phyloP scores from a whole-genome alignment of 78 protist species.

The Dictyostelium brefeldianum region DNA sequence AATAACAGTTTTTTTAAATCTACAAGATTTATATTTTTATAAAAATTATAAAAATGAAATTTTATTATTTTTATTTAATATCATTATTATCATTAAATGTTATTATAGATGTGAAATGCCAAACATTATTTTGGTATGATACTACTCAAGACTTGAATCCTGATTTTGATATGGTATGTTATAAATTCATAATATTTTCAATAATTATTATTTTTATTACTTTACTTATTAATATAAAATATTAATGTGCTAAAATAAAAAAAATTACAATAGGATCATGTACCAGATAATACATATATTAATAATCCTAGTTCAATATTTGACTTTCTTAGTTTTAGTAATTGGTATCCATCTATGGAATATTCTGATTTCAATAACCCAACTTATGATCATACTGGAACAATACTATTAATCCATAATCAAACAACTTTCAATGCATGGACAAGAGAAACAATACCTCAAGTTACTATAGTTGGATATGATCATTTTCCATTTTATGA shows the following conservation, averaged over 20 bases:
- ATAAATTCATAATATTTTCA: not conserved
- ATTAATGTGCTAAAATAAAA: not conserved
- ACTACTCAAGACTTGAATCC: not conserved
- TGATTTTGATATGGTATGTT: slow-evolving; percentile 16
- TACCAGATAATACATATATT: not conserved
- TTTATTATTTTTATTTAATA: too few species aligned
- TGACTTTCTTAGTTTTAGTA: too few species aligned
- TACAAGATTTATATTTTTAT: too few species aligned
- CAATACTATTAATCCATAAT: not conserved
- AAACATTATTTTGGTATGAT: too few species aligned
- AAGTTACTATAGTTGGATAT: not conserved
- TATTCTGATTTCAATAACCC: not conserved
- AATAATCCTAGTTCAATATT: not conserved
- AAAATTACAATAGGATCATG: not conserved
- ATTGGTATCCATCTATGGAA: not conserved
- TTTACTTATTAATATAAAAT: too few species aligned
- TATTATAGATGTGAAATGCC: too few species aligned
- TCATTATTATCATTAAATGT: too few species aligned
- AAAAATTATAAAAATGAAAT: too few species aligned
- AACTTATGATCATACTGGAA: not conserved
- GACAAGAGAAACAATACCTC: not conserved
- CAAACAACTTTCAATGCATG: not conserved
- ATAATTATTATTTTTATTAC: not conserved
- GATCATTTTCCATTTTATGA: not conserved
- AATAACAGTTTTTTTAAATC: too few species aligned